Evolutionary conservation across 345 rosid genomes (phyloP), one percentile per base, ranked within the genome.

Genomic region (Kernera saxatilis): DNA sequence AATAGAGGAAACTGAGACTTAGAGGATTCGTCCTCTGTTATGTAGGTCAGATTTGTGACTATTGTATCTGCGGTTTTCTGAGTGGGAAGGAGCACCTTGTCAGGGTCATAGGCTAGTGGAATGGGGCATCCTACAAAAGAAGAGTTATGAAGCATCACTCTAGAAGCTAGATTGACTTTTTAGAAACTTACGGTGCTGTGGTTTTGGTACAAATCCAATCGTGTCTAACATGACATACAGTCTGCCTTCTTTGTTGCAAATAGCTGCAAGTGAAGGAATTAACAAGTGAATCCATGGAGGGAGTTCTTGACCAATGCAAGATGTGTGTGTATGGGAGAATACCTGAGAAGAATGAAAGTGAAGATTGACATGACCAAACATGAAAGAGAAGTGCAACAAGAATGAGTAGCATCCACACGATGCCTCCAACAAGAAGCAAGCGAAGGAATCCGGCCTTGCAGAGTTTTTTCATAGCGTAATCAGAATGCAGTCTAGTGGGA

Each of bases 361-460:
- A 83, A 78, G 98, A 84, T 50, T 87, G 96, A 68, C 96, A 92
- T 54, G 97, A 87, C 96, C 98, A 92, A 45, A 92, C 68, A 65
- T 89, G 99, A 78, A 94, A 84, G 36, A 90, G 64, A 21, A 86
- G 67, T 1, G 80, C 92, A 70, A 80, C 8, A 46, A 94, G 89
- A 74, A 94, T 88, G 55, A 92, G 91, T 8, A 94, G 65, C 96
- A 90, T 88, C 99, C 92, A 94, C 27, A 83, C 56, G 37, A 94
- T 86, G 84, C 89, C 96, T 0, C 77, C 98, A 1, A 92, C 92
- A 29, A 92, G 82, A 78, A 89, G 84, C 84, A 94, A 78, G 15
- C 89, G 84, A 50, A 88, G 22, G 78, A 94, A 88, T 23, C 99
- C 98, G 2, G 77, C 75, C 76, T 89, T 94, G 87, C 96, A 88